phyloP scores from a whole-genome alignment of 768 basidiomycete genomes.

The Dioszegia aurantiaca region DNA sequence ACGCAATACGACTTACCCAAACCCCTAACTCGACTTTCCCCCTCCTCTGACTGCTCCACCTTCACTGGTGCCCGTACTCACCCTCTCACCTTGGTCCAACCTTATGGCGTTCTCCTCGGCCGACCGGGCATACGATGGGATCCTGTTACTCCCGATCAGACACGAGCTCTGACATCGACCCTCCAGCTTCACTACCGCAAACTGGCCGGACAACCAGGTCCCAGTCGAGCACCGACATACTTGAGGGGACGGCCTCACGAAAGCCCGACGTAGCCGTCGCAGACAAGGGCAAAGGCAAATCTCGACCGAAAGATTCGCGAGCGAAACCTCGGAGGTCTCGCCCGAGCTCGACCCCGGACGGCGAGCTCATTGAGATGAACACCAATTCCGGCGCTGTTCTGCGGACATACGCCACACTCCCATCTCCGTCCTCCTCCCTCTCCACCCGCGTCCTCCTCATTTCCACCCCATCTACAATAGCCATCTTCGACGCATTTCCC shows the following conservation, averaged over 20 bases:
- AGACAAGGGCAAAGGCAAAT: conserved; percentile 9
- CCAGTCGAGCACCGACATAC: too few relatives aligned
- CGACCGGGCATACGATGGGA: not conserved
- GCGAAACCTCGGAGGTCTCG: not conserved
- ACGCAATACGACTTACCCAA: too few relatives aligned
- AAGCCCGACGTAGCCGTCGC: too few relatives aligned
- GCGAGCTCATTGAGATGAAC: not conserved
- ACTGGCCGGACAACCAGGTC: too few relatives aligned
- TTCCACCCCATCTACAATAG: conserved; percentile 27
- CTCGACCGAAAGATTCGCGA: not conserved
- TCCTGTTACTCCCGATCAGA: not conserved
- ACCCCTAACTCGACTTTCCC: too few relatives aligned
- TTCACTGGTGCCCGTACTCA: too few relatives aligned
- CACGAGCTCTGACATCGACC: not conserved
- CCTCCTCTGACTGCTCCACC: too few relatives aligned
- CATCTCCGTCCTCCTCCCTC: conserved; percentile 21
- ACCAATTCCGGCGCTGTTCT: conserved; percentile 15
- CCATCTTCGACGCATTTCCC: conserved; percentile 49
- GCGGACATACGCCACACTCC: conserved; percentile 34
- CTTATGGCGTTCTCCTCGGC: conserved; percentile 1
- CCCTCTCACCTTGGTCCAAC: too few relatives aligned
- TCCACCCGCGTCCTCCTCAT: conserved; percentile 30
- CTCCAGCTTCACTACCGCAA: not conserved
- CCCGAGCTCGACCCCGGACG: too few relatives aligned
- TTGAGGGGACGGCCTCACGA: too few relatives aligned